phyloP scores from a whole-genome alignment of 768 basidiomycete species.

The Nevesoporus exiguus region DNA sequence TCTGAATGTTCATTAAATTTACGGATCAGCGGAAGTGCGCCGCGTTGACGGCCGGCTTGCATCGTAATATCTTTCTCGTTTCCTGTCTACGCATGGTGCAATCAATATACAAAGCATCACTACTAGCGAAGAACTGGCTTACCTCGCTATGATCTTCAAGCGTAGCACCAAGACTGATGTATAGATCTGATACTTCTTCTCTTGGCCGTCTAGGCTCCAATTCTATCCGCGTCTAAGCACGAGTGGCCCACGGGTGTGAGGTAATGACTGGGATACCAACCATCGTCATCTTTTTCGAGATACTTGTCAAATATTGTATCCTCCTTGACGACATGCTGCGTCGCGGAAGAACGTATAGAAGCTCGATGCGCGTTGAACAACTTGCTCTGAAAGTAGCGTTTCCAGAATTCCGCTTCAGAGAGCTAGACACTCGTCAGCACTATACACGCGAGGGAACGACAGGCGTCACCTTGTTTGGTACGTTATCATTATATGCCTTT shows the following conservation, averaged over 20 bases:
- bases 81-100: slow-evolving; percentile 55
- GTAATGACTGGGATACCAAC: slow-evolving; percentile 39
- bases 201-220: slow-evolving; percentile 73
- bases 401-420: slow-evolving; percentile 92
- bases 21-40: slow-evolving; percentile 87
- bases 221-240: slow-evolving; percentile 38
- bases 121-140: neutral
- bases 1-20: slow-evolving; percentile 99
- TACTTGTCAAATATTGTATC: slow-evolving; percentile 96
- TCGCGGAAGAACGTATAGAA: slow-evolving; percentile 81
- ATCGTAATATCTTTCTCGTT: slow-evolving; percentile 91
- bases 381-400: slow-evolving; percentile 93
- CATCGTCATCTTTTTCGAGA: slow-evolving; percentile 93
- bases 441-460: neutral
- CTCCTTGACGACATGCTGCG: slow-evolving; percentile 81
- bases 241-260: neutral
- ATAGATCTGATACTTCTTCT: slow-evolving; percentile 65
- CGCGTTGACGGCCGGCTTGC: slow-evolving; percentile 88
- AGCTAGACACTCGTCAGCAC: slow-evolving; percentile 48
- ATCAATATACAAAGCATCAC: neutral
- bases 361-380: slow-evolving; percentile 94
- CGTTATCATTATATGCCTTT: slow-evolving; percentile 89
- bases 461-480: slow-evolving; percentile 69
- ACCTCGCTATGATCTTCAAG: slow-evolving; percentile 90
- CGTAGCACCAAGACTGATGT: slow-evolving; percentile 85